Evolutionary conservation across 2,329 filamentous ascomycete genomes (phyloP).

Genomic region (Xylaria polymorpha): DNA sequence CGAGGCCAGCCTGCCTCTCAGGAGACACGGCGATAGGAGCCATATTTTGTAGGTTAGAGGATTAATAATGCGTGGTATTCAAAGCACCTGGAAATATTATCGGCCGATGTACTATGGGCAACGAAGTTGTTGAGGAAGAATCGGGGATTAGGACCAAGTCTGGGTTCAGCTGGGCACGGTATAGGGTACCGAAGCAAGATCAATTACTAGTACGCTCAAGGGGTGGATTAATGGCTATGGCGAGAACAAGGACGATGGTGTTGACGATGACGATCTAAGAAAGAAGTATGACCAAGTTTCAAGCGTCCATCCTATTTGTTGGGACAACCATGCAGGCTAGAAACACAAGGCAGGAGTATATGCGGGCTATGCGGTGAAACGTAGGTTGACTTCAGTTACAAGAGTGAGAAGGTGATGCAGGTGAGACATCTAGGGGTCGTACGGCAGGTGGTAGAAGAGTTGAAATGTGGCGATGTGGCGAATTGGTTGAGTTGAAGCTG

Average conservation of each 20-base stretch:
- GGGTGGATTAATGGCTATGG: background rate
- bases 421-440: background rate
- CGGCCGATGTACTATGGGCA: background rate
- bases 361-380: constrained; percentile 10
- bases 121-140: background rate
- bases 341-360: constrained; percentile 9
- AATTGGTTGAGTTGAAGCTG: constrained; percentile 26
- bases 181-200: background rate
- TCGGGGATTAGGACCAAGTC: background rate
- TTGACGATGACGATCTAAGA: background rate
- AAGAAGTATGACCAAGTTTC: background rate
- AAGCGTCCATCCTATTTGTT: constrained; percentile 16
- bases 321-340: background rate
- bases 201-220: background rate
- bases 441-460: constrained; percentile 6
- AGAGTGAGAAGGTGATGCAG: constrained; percentile 12
- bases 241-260: background rate
- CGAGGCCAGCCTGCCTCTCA: constrained; percentile 53
- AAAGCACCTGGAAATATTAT: background rate
- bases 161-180: background rate
- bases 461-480: constrained; percentile 24
- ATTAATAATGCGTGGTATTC: constrained; percentile 1
- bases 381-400: background rate
- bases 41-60: constrained; percentile 54
- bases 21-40: constrained; percentile 67